These are phyloP conservation scores for Batrachochytrium dendrobatidis DNA, from an alignment of 371 early-diverging fungal species.

Conservation along the genomic window DNA sequence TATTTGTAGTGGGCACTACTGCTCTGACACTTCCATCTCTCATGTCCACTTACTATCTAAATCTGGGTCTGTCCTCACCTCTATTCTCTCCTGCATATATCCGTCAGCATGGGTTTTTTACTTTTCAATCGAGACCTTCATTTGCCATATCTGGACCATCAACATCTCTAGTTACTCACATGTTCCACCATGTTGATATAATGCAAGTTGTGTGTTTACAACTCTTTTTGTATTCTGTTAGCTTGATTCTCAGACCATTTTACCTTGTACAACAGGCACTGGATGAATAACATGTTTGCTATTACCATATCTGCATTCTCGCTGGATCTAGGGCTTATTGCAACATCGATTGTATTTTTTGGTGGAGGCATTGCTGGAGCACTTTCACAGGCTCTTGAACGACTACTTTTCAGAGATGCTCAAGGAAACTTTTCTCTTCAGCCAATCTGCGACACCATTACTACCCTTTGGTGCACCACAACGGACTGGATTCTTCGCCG, in stretches of 20 bases:
- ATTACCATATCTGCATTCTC: conserved; percentile 8
- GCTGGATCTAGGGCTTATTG: conserved; percentile 11
- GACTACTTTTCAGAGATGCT: not conserved
- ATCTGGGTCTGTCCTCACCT: conserved; percentile 11
- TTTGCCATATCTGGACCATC: conserved; percentile 13
- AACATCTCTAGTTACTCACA: conserved; percentile 22
- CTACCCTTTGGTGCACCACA: not conserved
- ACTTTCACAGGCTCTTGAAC: conserved; percentile 13
- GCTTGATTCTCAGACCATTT: not conserved
- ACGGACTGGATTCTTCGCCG: not conserved
- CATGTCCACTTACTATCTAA: conserved; percentile 8
- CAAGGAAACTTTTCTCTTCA: not conserved
- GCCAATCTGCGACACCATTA: not conserved
- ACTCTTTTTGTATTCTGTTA: not conserved
- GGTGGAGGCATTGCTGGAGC: conserved; percentile 27
- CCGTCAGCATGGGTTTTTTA: not conserved
- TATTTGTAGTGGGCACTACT: conserved; percentile 4
- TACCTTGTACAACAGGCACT: conserved; percentile 9
- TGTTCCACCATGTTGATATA: conserved; percentile 29
- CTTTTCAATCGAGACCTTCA: conserved; percentile 4
- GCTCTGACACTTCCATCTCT: conserved; percentile 22
- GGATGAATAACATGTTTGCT: conserved; percentile 21
- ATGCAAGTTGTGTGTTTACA: not conserved
- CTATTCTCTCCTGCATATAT: conserved; percentile 9
- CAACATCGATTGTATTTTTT: conserved; percentile 14